These are phyloP conservation scores for Trichophyton benhamiae DNA, from an alignment of 2,329 filamentous ascomycete genomes.

Conservation along the genomic window DNA sequence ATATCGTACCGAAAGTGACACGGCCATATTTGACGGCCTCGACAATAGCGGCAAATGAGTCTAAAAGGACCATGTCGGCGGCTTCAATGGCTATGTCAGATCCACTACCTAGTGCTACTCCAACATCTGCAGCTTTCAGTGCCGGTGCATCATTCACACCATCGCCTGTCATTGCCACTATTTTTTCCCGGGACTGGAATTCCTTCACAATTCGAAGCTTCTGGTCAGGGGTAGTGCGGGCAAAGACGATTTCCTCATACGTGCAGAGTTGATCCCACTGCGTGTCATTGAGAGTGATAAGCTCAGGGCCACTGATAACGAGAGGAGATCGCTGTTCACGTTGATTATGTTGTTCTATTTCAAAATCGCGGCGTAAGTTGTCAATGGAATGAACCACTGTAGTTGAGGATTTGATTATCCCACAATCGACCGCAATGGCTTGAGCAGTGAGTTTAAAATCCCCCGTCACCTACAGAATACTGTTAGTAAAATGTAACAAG, in stretches of 20 bases:
- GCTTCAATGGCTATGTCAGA: constrained; percentile 52
- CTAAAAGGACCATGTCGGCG: constrained; percentile 51
- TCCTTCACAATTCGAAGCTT: constrained; percentile 69
- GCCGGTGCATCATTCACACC: constrained; percentile 42
- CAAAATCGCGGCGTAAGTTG: constrained; percentile 35
- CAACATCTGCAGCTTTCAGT: constrained; percentile 47
- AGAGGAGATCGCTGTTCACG: constrained; percentile 35
- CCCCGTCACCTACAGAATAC: constrained; percentile 48
- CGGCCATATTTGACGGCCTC: constrained; percentile 61
- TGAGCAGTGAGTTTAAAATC: constrained; percentile 64
- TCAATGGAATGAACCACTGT: constrained; percentile 42
- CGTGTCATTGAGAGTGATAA: constrained; percentile 51
- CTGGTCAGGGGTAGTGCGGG: constrained; percentile 64
- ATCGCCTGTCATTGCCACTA: constrained; percentile 43
- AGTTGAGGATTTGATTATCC: constrained; percentile 49
- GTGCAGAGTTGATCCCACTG: constrained; percentile 56
- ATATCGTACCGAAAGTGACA: constrained; percentile 47
- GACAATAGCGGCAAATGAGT: constrained; percentile 59
- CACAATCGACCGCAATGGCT: constrained; percentile 59
- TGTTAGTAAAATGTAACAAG: constrained; percentile 1
- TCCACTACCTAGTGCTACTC: constrained; percentile 47
- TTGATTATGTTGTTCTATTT: constrained; percentile 8
- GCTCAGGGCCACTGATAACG: constrained; percentile 52
- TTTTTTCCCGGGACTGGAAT: constrained; percentile 49
- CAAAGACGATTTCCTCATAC: constrained; percentile 65